Conservation (phyloP, 139 green algal genomes). For the Mychonastes homosphaera region DNA sequence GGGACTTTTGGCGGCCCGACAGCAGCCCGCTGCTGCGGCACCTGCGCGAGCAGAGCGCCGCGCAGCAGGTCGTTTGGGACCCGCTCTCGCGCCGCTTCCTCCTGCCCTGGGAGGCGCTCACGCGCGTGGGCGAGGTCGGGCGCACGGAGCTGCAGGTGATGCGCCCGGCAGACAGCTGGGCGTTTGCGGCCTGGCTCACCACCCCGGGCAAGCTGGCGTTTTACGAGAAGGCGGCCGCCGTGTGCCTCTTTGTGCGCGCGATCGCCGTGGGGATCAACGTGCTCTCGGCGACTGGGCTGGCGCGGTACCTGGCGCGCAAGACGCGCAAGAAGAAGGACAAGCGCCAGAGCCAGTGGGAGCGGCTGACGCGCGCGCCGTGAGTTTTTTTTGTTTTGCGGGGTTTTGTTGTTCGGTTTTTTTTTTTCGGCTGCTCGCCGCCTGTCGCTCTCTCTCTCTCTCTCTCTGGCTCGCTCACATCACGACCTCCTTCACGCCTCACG, state of each 20-base stretch:
- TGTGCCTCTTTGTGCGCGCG: slow-evolving; percentile 14
- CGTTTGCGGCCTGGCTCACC: slow-evolving; percentile 40
- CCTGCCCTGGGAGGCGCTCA: slow-evolving; percentile 32
- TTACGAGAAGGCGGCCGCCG: slow-evolving; percentile 28
- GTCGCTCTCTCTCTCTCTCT: too few species aligned
- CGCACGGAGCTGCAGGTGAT: slow-evolving; percentile 39
- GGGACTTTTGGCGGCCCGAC: slow-evolving; percentile 59
- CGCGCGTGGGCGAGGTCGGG: slow-evolving; percentile 44
- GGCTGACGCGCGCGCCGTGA: slow-evolving; percentile 28
- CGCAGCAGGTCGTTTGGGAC: slow-evolving; percentile 33
- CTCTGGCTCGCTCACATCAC: too few species aligned
- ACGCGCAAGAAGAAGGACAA: slow-evolving; percentile 24
- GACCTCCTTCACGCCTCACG: too few species aligned
- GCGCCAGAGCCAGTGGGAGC: slow-evolving; percentile 43
- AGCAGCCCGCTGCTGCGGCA: slow-evolving; percentile 32
- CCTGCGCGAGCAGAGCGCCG: slow-evolving; percentile 11
- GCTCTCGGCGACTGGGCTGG: slow-evolving; percentile 13
- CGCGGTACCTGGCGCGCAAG: slow-evolving; percentile 17
- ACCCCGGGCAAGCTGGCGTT: slow-evolving; percentile 20
- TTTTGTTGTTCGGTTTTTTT: not conserved
- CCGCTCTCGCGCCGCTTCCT: slow-evolving; percentile 29
- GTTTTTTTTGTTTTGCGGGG: not conserved
- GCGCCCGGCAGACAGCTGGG: slow-evolving; percentile 35
- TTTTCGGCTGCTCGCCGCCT: not conserved
- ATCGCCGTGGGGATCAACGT: slow-evolving; percentile 19